A percentile compares a stretch with the other conserved stretches of the same genome.
phyloP scores from a whole-genome alignment of 805 yeast species.

The Saturnispora halmiae region DNA sequence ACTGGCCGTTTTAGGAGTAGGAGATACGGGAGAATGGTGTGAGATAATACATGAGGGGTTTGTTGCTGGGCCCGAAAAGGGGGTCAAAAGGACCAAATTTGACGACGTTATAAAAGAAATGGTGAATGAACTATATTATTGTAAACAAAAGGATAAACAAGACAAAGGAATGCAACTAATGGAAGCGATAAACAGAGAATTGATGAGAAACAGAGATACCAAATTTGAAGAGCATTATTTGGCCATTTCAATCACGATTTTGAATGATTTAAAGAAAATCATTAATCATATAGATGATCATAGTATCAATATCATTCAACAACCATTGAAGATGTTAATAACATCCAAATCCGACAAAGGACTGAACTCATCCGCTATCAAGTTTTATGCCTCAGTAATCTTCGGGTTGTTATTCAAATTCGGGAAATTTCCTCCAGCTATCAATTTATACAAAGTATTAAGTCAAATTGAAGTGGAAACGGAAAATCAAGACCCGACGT shows the following conservation, averaged over 20 bases:
- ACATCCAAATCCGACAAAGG: conserved; percentile 61
- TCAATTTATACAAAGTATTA: conserved; percentile 47
- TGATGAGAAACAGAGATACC: neutral
- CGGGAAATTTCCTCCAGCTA: conserved; percentile 62
- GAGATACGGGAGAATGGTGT: neutral
- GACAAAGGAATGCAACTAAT: neutral
- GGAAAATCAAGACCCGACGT: too few species aligned
- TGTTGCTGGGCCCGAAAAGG: too few species aligned
- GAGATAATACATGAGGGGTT: too few species aligned
- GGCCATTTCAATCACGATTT: conserved; percentile 1
- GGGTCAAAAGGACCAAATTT: too few species aligned
- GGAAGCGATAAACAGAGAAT: neutral
- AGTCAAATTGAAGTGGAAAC: neutral
- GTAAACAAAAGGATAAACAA: neutral
- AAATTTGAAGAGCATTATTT: neutral
- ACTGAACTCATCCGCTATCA: conserved; percentile 19
- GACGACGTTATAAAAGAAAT: neutral
- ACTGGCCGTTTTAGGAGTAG: too few species aligned
- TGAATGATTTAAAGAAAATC: neutral
- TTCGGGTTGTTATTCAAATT: conserved; percentile 61
- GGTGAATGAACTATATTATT: neutral
- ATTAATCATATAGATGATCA: conserved; percentile 15
- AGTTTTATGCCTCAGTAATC: conserved; percentile 60
- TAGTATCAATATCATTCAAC: conserved; percentile 39
- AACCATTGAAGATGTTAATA: conserved; percentile 65